Base-by-base conservation (phyloP, 768 basidiomycete species). In the Lentinula guzmanii region DNA sequence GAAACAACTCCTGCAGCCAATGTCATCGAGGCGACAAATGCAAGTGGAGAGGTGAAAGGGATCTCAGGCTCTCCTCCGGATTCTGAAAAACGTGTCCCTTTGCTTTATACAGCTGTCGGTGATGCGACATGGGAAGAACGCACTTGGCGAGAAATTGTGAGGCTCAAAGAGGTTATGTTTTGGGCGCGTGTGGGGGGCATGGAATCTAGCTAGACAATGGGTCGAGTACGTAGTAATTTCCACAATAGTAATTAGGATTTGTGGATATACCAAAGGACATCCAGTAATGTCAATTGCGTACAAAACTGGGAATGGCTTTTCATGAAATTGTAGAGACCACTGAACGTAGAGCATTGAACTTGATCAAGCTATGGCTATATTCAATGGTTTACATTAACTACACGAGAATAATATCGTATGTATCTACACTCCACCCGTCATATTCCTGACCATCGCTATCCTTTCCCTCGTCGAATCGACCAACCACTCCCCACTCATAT, bases 121-220 rank as follows among this genome's bases (percentile, higher is more conserved):
- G 83, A 89, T 51, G 74, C 79, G 33, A 90, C 87, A 4, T 93
- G 93, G 92, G 92, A 93, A 71, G 92, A 93, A 70, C 79, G 86
- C 55, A 86, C 89, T 18, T 94, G 91, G 91, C 88, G 86, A 67
- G 89, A 92, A 73, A 70, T 95, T 18, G 78, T 85, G 16, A 79
- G 79, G 48, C 70, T 95, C 64, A 82, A 85, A 62, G 90, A 93
- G 70, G 87, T 90, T 46, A 89, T 94, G 90, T 94, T 90, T 70
- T 93, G 86, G 88, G 89, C 91, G 21, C 76, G 93, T 58, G 73
- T 92, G 52, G 92, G 92, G 0, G 85, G 80, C 0, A 56, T 75
- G 24, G 68, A 69, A 50, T 68, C 55, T 37, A 21, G 9, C 7
- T n/a, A n/a, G 21, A n/a, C 24, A 24, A 24, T 24, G 24, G 24